Evolutionary conservation across 805 yeast species (phyloP), one percentile per base, ranked within the genome.

Genomic region (Vanderwaltozyma tropicalis): DNA sequence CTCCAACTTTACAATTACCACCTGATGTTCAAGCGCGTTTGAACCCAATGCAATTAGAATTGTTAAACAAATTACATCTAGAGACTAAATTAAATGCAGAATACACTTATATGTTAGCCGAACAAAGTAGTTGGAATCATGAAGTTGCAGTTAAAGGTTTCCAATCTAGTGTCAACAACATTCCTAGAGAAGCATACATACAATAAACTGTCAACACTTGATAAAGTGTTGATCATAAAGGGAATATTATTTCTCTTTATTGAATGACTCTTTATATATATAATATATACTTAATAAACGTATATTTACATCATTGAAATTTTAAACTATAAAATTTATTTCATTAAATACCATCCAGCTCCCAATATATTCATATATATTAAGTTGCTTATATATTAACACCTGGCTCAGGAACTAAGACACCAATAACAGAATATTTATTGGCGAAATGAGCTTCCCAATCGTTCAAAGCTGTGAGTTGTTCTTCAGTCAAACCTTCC

Each of bases 51-150:
- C 94, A 82, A 55, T 76, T 79, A 44, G 79, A 77, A 40, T 58
- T 85, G 5, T 68, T 84, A 14, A 69, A 72, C 17, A 79, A 72
- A 50, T 62, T 89, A 18, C 74, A 80, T 61, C 57, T 70, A 20
- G 84, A 80, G 44, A 88, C 96, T 0, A 75, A 77, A 34, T 66
- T 88, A 47, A 87, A 73, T 47, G 66, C 82, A n/a, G 82, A 83
- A 49, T 88, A 78, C 57, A 83, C 89, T 0, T 63, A 77, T 20
- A 74, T 88, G 82, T 69, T 92, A 28, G 80, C 87, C 40, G 87
- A 86, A 55, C 95, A 87, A 58, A 85, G 95, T 51, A 71, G 74
- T 38, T 88, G 94, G 88, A 80, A 83, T 57, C 78, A 75, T 48
- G 76, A 74, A 20, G 69, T 65, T 37, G 88, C 95, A 20, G 63